Conservation (phyloP, 768 basidiomycete species). For the Lactifluus piperatus region DNA sequence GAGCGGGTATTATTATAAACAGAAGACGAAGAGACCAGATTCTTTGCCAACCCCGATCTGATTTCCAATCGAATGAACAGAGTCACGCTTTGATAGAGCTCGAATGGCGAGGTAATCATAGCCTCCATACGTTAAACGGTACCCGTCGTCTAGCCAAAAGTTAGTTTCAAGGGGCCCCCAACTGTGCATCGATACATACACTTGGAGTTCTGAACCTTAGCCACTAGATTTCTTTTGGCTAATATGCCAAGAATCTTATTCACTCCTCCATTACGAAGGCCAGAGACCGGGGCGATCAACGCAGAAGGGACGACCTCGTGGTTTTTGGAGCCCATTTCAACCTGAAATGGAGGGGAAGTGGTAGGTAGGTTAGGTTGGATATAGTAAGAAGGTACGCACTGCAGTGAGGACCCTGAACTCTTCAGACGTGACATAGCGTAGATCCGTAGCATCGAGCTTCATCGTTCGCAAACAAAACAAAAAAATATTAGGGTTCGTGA, state of each 20-base stretch:
- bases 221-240: conserved; percentile 86
- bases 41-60: conserved; percentile 99
- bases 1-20: not conserved
- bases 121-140: conserved; percentile 96
- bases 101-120: conserved; percentile 95
- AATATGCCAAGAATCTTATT: conserved; percentile 87
- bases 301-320: conserved; percentile 90
- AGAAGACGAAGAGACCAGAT: conserved; percentile 50
- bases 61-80: conserved; percentile 87
- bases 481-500: not conserved
- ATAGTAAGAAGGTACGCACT: conserved; percentile 31
- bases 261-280: conserved; percentile 85
- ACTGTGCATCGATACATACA: conserved; percentile 42
- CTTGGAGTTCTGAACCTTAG: conserved; percentile 84
- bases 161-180: not conserved
- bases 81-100: conserved; percentile 82
- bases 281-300: conserved; percentile 87
- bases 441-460: conserved; percentile 92
- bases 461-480: conserved; percentile 33
- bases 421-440: conserved; percentile 85
- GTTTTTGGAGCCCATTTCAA: conserved; percentile 97
- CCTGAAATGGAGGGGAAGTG: conserved; percentile 36
- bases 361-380: not conserved
- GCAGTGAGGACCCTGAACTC: conserved; percentile 97
- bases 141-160: conserved; percentile 75